Conservation (phyloP, 805 yeast genomes). For the Yarrowia porcina region DNA sequence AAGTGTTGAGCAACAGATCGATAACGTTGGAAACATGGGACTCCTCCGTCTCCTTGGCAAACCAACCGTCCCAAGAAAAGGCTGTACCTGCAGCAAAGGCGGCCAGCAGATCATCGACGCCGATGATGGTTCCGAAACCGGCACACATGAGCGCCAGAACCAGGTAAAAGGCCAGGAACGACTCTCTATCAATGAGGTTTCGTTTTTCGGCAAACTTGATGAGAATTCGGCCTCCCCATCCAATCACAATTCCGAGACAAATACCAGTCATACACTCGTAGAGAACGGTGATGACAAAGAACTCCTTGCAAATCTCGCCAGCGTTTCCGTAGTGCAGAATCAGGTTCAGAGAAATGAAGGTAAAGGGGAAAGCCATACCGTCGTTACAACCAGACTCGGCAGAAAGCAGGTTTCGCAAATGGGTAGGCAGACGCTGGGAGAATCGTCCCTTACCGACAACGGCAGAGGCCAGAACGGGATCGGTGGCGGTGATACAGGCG, state of each 20-base stretch:
- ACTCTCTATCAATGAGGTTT: constrained; percentile 78
- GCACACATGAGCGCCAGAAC: constrained; percentile 81
- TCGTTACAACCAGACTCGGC: constrained; percentile 92
- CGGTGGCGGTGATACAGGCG: constrained; percentile 93
- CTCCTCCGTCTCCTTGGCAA: constrained; percentile 76
- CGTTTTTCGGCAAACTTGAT: constrained; percentile 70
- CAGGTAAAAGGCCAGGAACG: constrained; percentile 79
- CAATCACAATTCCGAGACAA: constrained; percentile 67
- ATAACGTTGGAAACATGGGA: constrained; percentile 87
- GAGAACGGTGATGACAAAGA: constrained; percentile 71
- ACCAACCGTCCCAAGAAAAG: constrained; percentile 92
- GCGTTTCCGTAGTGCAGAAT: constrained; percentile 64
- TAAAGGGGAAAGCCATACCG: constrained; percentile 95
- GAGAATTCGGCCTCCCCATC: constrained; percentile 64
- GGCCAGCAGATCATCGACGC: constrained; percentile 83
- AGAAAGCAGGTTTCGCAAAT: constrained; percentile 72
- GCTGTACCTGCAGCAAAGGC: constrained; percentile 93
- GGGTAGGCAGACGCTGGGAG: constrained; percentile 91
- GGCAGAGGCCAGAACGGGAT: constrained; percentile 92
- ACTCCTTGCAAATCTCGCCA: constrained; percentile 68
- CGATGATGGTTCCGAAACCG: constrained; percentile 83
- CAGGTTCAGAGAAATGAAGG: constrained; percentile 62
- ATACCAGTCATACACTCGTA: constrained; percentile 83
- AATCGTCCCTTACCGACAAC: constrained; percentile 93
- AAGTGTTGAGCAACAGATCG: constrained; percentile 74